Conservation (phyloP, 495 filamentous ascomycete genomes). For the Pyrenula aspistea region DNA sequence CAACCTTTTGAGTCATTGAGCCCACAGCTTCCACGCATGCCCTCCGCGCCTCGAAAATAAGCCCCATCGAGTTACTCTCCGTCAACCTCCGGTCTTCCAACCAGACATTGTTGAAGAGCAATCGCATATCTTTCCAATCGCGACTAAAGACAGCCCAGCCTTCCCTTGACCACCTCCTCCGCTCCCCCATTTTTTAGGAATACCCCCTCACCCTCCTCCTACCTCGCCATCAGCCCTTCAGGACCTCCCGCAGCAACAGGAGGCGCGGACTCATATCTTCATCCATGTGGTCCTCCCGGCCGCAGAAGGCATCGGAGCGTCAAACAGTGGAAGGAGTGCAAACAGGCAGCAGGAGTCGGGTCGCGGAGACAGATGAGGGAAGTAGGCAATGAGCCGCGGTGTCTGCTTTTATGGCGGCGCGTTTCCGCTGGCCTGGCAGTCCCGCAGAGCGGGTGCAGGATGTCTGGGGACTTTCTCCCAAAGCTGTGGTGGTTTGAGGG, state of each 20-base stretch:
- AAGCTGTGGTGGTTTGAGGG: constrained; percentile 44
- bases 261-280: constrained; percentile 77
- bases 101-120: constrained; percentile 40
- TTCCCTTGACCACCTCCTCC: constrained; percentile 13
- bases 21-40: constrained; percentile 33
- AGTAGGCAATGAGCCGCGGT: constrained; percentile 52
- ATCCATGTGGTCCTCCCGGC: constrained; percentile 44
- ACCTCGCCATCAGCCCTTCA: constrained; percentile 11
- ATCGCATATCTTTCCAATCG: constrained; percentile 97
- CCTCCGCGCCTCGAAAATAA: constrained; percentile 99
- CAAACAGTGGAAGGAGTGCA: constrained; percentile 21
- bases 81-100: constrained; percentile 1
- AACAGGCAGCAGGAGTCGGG: constrained; percentile 12
- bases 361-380: constrained; percentile 24
- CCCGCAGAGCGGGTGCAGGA: constrained; percentile 31
- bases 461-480: constrained; percentile 99
- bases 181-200: constrained; percentile 22
- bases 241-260: constrained; percentile 27
- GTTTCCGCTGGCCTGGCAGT: constrained; percentile 70
- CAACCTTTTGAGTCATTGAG: constrained; percentile 59
- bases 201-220: constrained; percentile 25
- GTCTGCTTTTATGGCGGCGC: constrained; percentile 98
- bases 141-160: constrained; percentile 62
- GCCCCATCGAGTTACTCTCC: constrained; percentile 97
- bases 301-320: constrained; percentile 9